Evolutionary conservation across 768 basidiomycete species (phyloP), one percentile per base, ranked within the genome.

Genomic region (Cantharellus cinnabarinus): DNA sequence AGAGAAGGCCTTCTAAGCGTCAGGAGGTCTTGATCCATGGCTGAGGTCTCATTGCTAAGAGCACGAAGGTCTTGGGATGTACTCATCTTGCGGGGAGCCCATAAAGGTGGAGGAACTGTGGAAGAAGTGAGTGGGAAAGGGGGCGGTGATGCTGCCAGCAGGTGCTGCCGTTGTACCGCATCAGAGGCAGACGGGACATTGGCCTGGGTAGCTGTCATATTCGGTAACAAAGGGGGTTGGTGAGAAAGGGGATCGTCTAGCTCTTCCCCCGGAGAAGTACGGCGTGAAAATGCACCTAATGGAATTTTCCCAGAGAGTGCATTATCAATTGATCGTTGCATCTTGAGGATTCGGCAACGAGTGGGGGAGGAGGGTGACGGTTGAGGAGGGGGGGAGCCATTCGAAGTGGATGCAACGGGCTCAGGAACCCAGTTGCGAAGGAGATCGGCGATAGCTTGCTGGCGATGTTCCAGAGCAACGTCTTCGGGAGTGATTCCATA

Each of bases 401-500:
- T 29, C 20, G 20, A 29, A 29, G 72, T 68, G 78, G 4, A 74
- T 66, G 7, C 76, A 68, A 29, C 20, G 20, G 20, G 20, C 20
- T 29, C 20, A 29, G 20, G 20, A 29, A 29, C 20, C 78, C 85
- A 88, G 2, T 81, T 73, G n/a, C 74, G 75, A 29, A 97, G 72
- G 3, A 84, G 71, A 3, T 81, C 76, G 1, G 86, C 88, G 63
- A 85, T 85, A 60, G 85, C 82, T 1, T 81, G 70, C 78, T 83
- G 85, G 1, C 87, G 85, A 64, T 87, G 81, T 65, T 83, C 78
- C 50, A 79, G 76, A 4, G 93, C 91, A 51, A 95, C 77, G 64
- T 76, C 77, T 67, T 89, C 86, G 29, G 94, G 85, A 1, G 87
- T 93, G 62, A 89, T 73, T 3, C 89, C 90, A 70, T 90, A 84